Evolutionary conservation across 1,284 basidiomycete genomes (phyloP), one percentile per base, ranked within the genome.

Genomic region (Ganoderma resinaceum): DNA sequence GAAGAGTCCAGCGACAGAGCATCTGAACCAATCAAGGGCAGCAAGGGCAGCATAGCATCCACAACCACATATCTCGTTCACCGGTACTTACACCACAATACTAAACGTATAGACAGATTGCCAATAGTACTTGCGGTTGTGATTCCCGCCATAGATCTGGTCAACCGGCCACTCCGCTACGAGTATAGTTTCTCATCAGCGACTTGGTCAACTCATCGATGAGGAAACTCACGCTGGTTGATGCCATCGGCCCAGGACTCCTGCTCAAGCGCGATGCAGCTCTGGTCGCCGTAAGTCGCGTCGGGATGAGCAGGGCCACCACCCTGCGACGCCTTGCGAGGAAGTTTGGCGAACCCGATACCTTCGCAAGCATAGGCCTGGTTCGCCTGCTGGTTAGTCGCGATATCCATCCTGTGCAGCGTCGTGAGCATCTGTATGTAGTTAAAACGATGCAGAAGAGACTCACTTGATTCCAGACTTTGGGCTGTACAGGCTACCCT

Each of bases 331-430:
- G 55, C 55, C 55, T 58, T 58, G 8, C 55, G 55, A 58, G 55
- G 55, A 14, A 58, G 31, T n/a, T 37, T 37, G 11, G 55, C 55
- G 55, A 37, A 35, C 4, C 55, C 55, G 33, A 58, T 37, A 9
- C 55, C 55, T 12, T 58, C 55, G 33, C 55, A 58, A 12, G 55
- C 55, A 20, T 12, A 58, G 35, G 31, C 33, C 55, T 58, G 55
- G 35, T 58, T 58, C 18, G 55, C 55, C 55, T 58, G 55, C 55
- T 58, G 55, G 33, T 58, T 58, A 20, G 55, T 58, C 55, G 55
- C 33, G 4, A 58, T 58, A n/a, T 58, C 35, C 55, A 58, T 58
- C 55, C 55, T 58, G 33, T 14, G 31, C 55, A 35, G 11, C 18
- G 3, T 11, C 55, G n/a, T 58, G n/a, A 58, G 35, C 35, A 12